phyloP scores from a whole-genome alignment of 177 flowering plant genomes.

The Vitis hybrid region DNA sequence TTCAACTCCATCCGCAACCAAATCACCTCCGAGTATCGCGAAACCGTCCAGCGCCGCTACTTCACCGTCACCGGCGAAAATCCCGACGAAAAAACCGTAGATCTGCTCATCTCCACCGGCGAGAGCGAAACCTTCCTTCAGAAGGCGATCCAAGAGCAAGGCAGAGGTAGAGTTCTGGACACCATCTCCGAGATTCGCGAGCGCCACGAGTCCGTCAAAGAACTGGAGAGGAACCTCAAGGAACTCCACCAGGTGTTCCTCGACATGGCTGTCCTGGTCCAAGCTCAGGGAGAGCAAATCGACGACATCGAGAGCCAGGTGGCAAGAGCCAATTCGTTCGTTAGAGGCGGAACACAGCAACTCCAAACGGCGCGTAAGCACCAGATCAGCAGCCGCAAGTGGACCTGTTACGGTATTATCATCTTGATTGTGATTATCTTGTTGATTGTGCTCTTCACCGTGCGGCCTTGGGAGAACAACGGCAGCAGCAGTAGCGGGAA shows the following conservation, averaged over 20 bases:
- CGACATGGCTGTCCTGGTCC: conserved; percentile 65
- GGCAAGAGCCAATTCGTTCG: conserved; percentile 47
- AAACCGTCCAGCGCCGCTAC: conserved; percentile 66
- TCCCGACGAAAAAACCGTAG: conserved; percentile 61
- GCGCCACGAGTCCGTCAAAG: conserved; percentile 61
- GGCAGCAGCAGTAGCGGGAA: background rate
- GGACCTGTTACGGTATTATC: conserved; percentile 46
- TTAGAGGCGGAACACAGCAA: conserved; percentile 36
- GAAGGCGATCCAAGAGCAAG: conserved; percentile 68
- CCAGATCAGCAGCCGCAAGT: conserved; percentile 57
- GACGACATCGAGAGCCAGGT: conserved; percentile 70
- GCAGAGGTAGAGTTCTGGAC: conserved; percentile 58
- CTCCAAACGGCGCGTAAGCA: conserved; percentile 36
- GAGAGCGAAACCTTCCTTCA: conserved; percentile 77
- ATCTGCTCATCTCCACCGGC: conserved; percentile 59
- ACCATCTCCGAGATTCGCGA: conserved; percentile 68
- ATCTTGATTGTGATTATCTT: conserved; percentile 45
- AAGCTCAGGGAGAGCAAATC: conserved; percentile 56
- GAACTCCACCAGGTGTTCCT: conserved; percentile 62
- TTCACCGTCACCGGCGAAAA: conserved; percentile 79
- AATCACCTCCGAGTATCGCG: conserved; percentile 63
- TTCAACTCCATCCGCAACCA: conserved; percentile 47
- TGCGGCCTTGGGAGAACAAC: conserved; percentile 31
- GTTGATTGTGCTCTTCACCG: conserved; percentile 41
- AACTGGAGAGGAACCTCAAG: conserved; percentile 49